These are phyloP conservation scores for Leucaena leucocephala DNA, from an alignment of 306 rosid species.

Conservation along the genomic window DNA sequence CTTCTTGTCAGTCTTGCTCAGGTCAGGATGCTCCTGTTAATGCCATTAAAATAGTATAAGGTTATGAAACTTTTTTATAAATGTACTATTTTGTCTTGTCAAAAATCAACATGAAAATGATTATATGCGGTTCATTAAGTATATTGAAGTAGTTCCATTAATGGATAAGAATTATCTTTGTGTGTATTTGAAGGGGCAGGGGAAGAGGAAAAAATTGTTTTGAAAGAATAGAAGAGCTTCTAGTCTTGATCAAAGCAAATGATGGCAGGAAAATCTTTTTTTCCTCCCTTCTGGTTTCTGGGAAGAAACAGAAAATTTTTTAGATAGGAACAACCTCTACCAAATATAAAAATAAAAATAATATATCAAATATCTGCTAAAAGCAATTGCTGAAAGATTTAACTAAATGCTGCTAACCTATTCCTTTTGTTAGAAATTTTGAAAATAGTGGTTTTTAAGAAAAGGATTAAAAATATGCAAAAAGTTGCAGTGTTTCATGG, in stretches of 20 bases:
- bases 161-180: not conserved
- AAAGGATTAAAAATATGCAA: not conserved
- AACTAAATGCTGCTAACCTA: not conserved
- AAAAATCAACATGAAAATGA: not conserved
- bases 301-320: not conserved
- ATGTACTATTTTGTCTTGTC: not conserved
- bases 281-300: not conserved
- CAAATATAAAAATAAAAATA: not conserved
- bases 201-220: not conserved
- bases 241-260: not conserved
- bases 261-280: not conserved
- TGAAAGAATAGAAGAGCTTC: not conserved
- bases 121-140: not conserved
- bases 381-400: not conserved
- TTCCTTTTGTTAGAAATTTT: not conserved
- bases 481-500: not conserved
- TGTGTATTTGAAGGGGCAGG: not conserved
- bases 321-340: not conserved
- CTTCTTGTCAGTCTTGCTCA: conserved; percentile 72
- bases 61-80: not conserved
- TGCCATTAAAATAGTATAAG: conserved; percentile 6
- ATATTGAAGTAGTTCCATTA: not conserved
- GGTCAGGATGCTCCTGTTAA: conserved; percentile 70
- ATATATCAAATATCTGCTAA: not conserved
- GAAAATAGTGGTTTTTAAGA: not conserved